Conservation (phyloP, 768 basidiomycete genomes). For the Baorangia bicolor region DNA sequence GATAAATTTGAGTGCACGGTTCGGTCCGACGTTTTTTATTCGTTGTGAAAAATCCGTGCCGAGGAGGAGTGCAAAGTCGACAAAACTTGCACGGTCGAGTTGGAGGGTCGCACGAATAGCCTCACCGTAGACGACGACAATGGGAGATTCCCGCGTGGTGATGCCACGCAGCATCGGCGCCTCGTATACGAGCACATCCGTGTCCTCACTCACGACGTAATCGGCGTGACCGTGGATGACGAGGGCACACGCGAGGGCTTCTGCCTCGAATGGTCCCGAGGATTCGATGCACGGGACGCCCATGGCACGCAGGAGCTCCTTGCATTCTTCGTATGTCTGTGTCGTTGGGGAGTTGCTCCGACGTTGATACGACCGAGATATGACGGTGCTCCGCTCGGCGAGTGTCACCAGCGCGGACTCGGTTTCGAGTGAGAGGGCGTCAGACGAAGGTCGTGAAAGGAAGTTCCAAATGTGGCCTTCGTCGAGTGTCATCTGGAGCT, state of each 20-base stretch:
- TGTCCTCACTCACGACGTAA: constrained; percentile 90
- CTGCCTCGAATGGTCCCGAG: constrained; percentile 73
- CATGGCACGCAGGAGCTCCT: constrained; percentile 70
- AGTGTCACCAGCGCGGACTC: constrained; percentile 34
- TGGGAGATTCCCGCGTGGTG: constrained; percentile 55
- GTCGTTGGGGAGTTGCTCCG: constrained; percentile 60
- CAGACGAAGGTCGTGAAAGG: constrained; percentile 28
- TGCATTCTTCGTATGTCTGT: constrained; percentile 68
- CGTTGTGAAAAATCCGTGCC: constrained; percentile 91
- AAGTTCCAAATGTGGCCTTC: constrained; percentile 62
- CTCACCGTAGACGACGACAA: constrained; percentile 62
- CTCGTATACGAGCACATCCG: constrained; percentile 81
- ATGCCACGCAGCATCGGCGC: constrained; percentile 81
- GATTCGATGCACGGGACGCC: constrained; percentile 78
- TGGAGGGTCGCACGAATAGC: constrained; percentile 57
- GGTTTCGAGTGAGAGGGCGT: constrained; percentile 16
- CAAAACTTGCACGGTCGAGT: constrained; percentile 56
- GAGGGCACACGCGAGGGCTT: constrained; percentile 79
- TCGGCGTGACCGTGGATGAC: constrained; percentile 76
- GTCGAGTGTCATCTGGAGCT: constrained; percentile 55
- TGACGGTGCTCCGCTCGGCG: constrained; percentile 48
- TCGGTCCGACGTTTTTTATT: constrained; percentile 79
- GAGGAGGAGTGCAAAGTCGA: constrained; percentile 85
- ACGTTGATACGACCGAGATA: constrained; percentile 66
- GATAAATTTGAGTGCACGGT: constrained; percentile 75